Evolutionary conservation across 345 rosid species (phyloP), one percentile per base, ranked within the genome.

Genomic region (Erysimum cheiranthoides): DNA sequence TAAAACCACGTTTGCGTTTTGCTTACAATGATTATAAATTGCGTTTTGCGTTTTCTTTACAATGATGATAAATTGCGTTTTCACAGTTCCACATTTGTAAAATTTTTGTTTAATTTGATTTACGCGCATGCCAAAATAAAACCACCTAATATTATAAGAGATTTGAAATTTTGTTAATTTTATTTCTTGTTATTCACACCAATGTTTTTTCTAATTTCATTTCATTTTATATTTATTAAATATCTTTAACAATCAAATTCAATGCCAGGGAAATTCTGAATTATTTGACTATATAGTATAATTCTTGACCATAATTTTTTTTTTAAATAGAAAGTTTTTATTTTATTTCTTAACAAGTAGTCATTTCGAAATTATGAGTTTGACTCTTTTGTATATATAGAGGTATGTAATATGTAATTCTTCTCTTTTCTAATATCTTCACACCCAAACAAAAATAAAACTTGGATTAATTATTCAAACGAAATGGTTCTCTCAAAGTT

Each of bases 1-100:
- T 13, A 28, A 51, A 39, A n/a, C 61, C 52, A 72, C 61, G 68
- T 71, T 60, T 46, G 34, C 35, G 42, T 58, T 58, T 50, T 46
- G 47, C 13, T 13, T 42, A 13, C 47, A 42, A 5, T 4, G 0
- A 4, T 12, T 6, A 42, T 42, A 42, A 42, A 42, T 42, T 42
- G n/a, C 46, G 46, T 30, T 2, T 3, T 30, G 32, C 25, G 25
- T 21, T 21, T 21, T 21, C 1, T 21, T 21, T 21, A 21, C 25
- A 21, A 21, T 21, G 25, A 21, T 21, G 25, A 21, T 21, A 21
- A 21, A 21, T 21, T 21, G 25, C 25, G 25, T 21, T 21, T 21
- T 21, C 25, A 21, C 25, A n/a, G n/a, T n/a, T n/a, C n/a, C n/a
- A n/a, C n/a, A n/a, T n/a, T n/a, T n/a, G n/a, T n/a, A n/a, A n/a